Percentiles rank a stretch among this genome's conserved stretches.
These are phyloP conservation scores for Macrolepiota fuliginosa DNA, from an alignment of 768 basidiomycete species.

Conservation along the genomic window DNA sequence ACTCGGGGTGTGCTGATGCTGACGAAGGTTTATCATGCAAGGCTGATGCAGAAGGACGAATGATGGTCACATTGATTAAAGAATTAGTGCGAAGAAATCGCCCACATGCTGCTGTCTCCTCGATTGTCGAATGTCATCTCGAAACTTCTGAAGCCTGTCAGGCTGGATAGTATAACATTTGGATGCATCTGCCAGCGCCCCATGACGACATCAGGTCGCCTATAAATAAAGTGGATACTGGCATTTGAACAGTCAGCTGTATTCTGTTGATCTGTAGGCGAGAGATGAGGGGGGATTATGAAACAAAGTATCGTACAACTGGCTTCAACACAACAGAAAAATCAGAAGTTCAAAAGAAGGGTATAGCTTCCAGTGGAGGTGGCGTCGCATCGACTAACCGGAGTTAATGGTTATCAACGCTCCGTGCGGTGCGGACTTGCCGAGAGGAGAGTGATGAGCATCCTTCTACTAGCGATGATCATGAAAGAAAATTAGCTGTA, in stretches of 20 bases:
- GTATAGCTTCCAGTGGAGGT: neutral
- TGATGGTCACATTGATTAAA: neutral
- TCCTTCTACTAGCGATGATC: too few species aligned
- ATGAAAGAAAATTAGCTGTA: too few species aligned
- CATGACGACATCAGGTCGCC: neutral
- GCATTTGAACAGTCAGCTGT: neutral
- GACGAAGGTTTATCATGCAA: neutral
- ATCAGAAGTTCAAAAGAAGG: conserved; percentile 4
- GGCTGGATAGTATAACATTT: neutral
- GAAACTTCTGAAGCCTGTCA: neutral
- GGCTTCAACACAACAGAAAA: neutral
- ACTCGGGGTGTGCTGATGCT: neutral
- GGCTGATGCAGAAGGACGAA: neutral
- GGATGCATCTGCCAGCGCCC: neutral
- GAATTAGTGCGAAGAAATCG: neutral
- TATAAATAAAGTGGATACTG: conserved; percentile 1
- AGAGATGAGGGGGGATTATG: neutral
- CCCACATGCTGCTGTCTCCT: neutral
- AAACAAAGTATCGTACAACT: neutral
- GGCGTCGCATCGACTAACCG: conserved; percentile 1
- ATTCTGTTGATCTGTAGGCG: neutral
- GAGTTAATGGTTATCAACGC: conserved; percentile 5
- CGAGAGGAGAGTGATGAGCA: neutral
- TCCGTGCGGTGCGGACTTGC: neutral
- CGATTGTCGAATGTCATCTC: neutral